Evolutionary conservation across 495 filamentous ascomycete species (phyloP), one percentile per base, ranked within the genome.

Genomic region (Penicillium ochrochloron): DNA sequence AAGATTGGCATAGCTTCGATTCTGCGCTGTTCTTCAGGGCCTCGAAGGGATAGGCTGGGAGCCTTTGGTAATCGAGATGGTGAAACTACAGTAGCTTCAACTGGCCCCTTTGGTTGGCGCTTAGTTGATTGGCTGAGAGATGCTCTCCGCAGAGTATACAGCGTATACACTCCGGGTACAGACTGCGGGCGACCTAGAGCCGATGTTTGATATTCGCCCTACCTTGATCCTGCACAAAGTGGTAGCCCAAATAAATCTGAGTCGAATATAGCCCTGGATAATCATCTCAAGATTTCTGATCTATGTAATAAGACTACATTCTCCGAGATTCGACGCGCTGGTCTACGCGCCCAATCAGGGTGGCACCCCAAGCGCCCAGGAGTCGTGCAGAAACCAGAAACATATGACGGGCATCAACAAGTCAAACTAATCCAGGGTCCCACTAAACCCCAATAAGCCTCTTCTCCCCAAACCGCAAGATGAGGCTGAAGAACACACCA

Each of bases 321-420:
- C 21, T 25, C 21, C 23, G 11, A 14, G 10, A 23, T 12, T 50
- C 25, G 10, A 54, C 27, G 23, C 34, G 34, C 46, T 14, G 46
- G 39, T 61, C 39, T 63, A 59, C 55, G 62, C 61, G 63, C 60
- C 68, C 68, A 71, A 68, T 68, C 62, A 65, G 14, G 15, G 19
- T 12, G 14, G 19, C 37, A 46, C 34, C 34, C 23, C 48, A 62
- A 57, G 34, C 66, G 60, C 62, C 60, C 62, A 46, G 46, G 31
- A 65, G 29, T 44, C 39, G 33, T 37, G 5, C 48, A 52, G 48
- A 31, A 52, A 27, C 12, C 8, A 19, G 19, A 10, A 23, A 19
- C 10, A 23, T 2, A 48, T 48, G 19, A 56, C 29, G 29, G 17
- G 33, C 54, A 57, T 35, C 44, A 48, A 46, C n/a, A 46, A 46